These are phyloP conservation scores for Viridothelium virens DNA, from an alignment of 495 filamentous ascomycete species.

Conservation along the genomic window DNA sequence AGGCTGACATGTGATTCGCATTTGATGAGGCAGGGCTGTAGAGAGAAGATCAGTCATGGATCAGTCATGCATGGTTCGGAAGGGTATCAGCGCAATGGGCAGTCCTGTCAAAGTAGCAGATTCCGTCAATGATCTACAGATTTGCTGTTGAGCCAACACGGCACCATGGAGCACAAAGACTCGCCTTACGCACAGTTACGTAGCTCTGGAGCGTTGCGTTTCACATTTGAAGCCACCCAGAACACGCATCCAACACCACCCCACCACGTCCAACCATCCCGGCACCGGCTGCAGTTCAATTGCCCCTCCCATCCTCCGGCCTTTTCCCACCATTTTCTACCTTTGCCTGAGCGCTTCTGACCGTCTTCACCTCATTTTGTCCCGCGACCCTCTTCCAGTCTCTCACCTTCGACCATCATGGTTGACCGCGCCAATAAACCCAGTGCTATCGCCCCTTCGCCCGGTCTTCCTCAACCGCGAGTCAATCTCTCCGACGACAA, in stretches of 20 bases:
- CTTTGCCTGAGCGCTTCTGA: neutral
- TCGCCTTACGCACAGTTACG: neutral
- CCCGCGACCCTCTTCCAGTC: conserved; percentile 1
- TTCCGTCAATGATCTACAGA: neutral
- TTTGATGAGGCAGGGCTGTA: neutral
- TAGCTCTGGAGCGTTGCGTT: conserved; percentile 10
- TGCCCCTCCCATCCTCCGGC: neutral
- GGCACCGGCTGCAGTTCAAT: neutral
- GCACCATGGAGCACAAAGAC: neutral
- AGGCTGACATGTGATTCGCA: neutral
- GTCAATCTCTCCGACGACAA: conserved; percentile 61
- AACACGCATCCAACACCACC: conserved; percentile 11
- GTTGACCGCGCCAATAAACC: conserved; percentile 83
- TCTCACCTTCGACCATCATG: conserved; percentile 16
- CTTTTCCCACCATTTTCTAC: neutral
- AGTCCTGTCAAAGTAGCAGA: neutral
- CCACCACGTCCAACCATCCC: conserved; percentile 3
- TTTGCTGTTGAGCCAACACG: neutral
- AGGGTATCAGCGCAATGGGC: neutral
- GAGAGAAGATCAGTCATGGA: neutral
- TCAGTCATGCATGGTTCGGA: neutral
- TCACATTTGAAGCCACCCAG: conserved; percentile 7
- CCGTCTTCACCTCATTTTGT: neutral
- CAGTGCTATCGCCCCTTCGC: conserved; percentile 60
- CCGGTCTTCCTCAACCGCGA: conserved; percentile 55